Conservation (phyloP, 139 green algal genomes). For the Asterochloris sp. region DNA sequence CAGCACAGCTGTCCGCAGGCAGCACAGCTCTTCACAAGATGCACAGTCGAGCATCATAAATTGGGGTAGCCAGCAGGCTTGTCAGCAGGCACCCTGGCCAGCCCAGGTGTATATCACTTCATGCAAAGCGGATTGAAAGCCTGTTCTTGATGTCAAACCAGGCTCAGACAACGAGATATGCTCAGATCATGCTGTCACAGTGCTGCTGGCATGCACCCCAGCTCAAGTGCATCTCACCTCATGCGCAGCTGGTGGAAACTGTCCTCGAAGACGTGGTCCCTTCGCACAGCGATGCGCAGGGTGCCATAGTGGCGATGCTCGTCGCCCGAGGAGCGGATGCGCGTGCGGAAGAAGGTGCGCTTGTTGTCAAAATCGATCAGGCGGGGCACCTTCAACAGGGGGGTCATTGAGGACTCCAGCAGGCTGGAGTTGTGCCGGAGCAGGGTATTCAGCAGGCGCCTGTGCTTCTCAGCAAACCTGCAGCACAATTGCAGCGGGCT, state of each 20-base stretch:
- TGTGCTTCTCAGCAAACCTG: slow-evolving; percentile 83
- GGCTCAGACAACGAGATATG: no score
- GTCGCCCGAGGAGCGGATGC: slow-evolving; percentile 42
- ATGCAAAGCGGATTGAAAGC: no score
- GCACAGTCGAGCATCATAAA: no score
- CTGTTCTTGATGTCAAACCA: no score
- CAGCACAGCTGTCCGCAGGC: no score
- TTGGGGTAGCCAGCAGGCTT: no score
- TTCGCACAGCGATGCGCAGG: slow-evolving; percentile 77
- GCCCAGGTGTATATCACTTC: no score
- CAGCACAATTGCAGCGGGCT: neutral
- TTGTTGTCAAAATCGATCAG: slow-evolving; percentile 99
- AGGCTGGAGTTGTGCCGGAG: slow-evolving; percentile 69
- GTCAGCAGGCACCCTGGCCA: no score
- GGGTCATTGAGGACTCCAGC: slow-evolving; percentile 72
- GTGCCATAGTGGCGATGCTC: slow-evolving; percentile 57
- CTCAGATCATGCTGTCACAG: no score
- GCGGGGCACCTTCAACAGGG: slow-evolving; percentile 73
- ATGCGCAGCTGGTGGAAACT: slow-evolving; percentile 94
- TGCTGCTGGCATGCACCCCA: no score
- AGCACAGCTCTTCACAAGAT: no score
- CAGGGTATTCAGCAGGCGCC: slow-evolving; percentile 87
- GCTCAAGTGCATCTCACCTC: slow-evolving; percentile 18
- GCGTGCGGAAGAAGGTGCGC: slow-evolving; percentile 75
- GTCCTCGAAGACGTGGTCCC: slow-evolving; percentile 94